Base-by-base conservation (phyloP, 345 rosid species). In the Rhizophora mangle region DNA sequence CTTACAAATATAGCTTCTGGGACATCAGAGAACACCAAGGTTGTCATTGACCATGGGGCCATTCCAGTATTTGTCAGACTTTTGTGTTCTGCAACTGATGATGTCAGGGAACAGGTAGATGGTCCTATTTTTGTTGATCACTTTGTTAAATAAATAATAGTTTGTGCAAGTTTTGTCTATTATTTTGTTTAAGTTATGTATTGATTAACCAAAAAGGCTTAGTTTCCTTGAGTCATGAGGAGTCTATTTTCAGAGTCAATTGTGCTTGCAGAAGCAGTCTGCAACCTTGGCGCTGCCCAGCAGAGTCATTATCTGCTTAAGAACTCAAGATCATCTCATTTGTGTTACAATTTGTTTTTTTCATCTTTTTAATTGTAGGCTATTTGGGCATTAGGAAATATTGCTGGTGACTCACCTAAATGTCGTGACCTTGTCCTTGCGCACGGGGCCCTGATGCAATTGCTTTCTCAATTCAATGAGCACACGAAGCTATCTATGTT, bases 361-460 rank as follows among this genome's bases (percentile, higher is more conserved):
- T 21, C 19, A 7, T 32, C 18, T 5, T 4, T 67, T 31, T 18
- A 51, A 64, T 27, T 56, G 16, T 52, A 76, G 80, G 80, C 72
- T 66, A 72, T 71, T n/a, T 76, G 76, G 80, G 80, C 80, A 37
- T 63, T 76, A 30, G 76, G 76, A 66, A 76, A 76, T 67, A 60
- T 76, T 55, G 80, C 80, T 67, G 80, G 80, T 26, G 80, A 76
- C 68, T 71, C 80, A 21, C 76, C 80, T 18, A 71, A 76, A 39
- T 76, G 74, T 21, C 79, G 75, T 5, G 79, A 76, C 58, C 64
- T 76, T 61, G 75, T 76, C 34, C 68, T 76, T 62, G 64, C 62
- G 32, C 74, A 60, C 57, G 72, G 75, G 22, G 76, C 80, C 53
- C 49, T 76, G 72, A 32, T 62, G 59, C 72, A 65, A 26, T 62